A percentile compares a stretch with the other conserved stretches of the same genome.
phyloP scores from a whole-genome alignment of 345 rosid species.

The Kandelia obovata region DNA sequence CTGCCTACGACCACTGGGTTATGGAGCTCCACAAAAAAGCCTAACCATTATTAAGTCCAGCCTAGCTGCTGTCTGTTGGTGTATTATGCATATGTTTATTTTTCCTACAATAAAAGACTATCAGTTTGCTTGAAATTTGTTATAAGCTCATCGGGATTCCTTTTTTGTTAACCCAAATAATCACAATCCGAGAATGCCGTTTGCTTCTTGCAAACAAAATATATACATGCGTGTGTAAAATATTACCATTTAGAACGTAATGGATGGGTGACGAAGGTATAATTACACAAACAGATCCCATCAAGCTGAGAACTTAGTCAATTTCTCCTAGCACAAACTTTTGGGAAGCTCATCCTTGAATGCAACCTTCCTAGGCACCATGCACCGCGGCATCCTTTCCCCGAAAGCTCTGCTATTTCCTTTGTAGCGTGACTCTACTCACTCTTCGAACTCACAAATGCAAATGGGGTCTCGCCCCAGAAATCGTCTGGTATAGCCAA shows the following conservation, averaged over 20 bases:
- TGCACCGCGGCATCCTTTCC: not conserved
- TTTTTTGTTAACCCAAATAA: no score
- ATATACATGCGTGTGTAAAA: no score
- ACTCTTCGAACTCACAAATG: not conserved
- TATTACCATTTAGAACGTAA: no score
- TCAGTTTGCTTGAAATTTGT: no score
- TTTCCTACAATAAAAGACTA: no score
- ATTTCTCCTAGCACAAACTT: not conserved
- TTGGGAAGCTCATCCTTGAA: not conserved
- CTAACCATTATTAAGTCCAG: not conserved
- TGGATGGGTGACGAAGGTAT: no score
- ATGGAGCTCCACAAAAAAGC: constrained; percentile 28
- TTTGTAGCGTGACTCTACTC: not conserved
- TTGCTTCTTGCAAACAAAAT: no score
- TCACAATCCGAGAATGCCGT: no score
- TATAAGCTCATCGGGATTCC: no score
- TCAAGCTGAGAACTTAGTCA: not conserved
- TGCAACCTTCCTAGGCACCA: not conserved
- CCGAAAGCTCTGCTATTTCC: not conserved
- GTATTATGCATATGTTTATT: no score
- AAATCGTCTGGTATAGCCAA: not conserved
- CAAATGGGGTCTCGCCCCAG: not conserved
- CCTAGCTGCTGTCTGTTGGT: no score
- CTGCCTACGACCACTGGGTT: constrained; percentile 22
- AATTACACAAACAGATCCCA: no score